Percentiles rank a stretch among this genome's conserved stretches.
phyloP scores from a whole-genome alignment of 768 basidiomycete genomes.

The Leucosporidium yakuticum region DNA sequence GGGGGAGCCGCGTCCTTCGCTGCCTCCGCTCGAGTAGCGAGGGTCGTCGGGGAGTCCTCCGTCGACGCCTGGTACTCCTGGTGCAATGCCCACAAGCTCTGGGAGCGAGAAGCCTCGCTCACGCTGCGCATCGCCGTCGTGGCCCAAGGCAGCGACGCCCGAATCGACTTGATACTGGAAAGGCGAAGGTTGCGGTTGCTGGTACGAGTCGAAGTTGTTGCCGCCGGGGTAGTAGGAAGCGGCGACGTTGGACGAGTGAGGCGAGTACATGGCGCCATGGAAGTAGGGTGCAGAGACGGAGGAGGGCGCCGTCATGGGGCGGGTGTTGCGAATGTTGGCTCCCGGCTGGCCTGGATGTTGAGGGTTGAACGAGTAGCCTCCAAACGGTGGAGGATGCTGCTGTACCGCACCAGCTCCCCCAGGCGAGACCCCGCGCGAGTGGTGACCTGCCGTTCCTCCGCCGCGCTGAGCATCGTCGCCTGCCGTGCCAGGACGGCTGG shows the following conservation, averaged over 20 bases:
- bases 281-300: constrained; percentile 19
- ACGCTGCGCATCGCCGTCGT: constrained; percentile 1
- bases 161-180: constrained; percentile 23
- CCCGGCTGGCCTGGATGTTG: constrained; percentile 6
- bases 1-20: constrained; percentile 1
- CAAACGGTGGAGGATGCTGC: neutral
- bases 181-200: neutral
- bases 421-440: neutral
- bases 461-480: neutral
- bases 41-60: neutral
- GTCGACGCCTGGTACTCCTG: neutral
- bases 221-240: constrained; percentile 25
- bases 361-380: neutral
- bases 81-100: neutral
- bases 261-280: neutral
- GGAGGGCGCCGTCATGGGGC: constrained; percentile 33
- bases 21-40: neutral
- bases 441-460: neutral
- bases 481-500: neutral
- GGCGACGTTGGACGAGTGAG: constrained; percentile 11
- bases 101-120: constrained; percentile 13
- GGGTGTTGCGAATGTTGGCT: constrained; percentile 32
- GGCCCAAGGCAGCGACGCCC: neutral
- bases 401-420: neutral
- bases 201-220: constrained; percentile 3